Conservation (phyloP, 352 stramenopile genomes). For the Globisporangium iwayamae region DNA sequence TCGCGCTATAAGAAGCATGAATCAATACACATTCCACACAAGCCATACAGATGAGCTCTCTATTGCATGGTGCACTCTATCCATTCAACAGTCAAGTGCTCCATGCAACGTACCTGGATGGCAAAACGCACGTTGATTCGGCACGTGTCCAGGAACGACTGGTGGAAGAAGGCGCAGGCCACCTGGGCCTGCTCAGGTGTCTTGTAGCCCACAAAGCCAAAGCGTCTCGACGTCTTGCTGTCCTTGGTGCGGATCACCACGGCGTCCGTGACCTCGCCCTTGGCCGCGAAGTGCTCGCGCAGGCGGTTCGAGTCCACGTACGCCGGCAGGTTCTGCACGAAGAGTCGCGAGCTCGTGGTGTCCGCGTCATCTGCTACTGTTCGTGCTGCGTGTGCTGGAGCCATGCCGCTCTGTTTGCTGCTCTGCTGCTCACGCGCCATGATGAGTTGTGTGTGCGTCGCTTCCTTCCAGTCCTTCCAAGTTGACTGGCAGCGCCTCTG, state of each 20-base stretch:
- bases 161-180: slow-evolving; percentile 69
- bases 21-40: slow-evolving; percentile 12
- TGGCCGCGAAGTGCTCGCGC: slow-evolving; percentile 66
- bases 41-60: slow-evolving; percentile 8
- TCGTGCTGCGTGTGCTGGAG: not conserved
- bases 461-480: not conserved
- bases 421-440: slow-evolving; percentile 7
- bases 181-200: slow-evolving; percentile 50
- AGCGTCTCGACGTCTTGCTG: slow-evolving; percentile 76
- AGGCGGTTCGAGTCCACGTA: slow-evolving; percentile 77
- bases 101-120: slow-evolving; percentile 36
- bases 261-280: slow-evolving; percentile 87
- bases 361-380: slow-evolving; percentile 2
- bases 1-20: slow-evolving; percentile 26
- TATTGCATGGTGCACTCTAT: not conserved
- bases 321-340: slow-evolving; percentile 77
- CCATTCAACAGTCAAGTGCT: not conserved
- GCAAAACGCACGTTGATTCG: slow-evolving; percentile 83
- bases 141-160: slow-evolving; percentile 90
- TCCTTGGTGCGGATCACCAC: slow-evolving; percentile 89
- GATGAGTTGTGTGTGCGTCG: not conserved
- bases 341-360: slow-evolving; percentile 48
- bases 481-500: no score
- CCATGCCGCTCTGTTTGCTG: not conserved
- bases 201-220: slow-evolving; percentile 85